A percentile compares a stretch with the other conserved stretches of the same genome.
Conservation (phyloP, 2,329 filamentous ascomycete genomes). For the Aquanectria penicillioides region DNA sequence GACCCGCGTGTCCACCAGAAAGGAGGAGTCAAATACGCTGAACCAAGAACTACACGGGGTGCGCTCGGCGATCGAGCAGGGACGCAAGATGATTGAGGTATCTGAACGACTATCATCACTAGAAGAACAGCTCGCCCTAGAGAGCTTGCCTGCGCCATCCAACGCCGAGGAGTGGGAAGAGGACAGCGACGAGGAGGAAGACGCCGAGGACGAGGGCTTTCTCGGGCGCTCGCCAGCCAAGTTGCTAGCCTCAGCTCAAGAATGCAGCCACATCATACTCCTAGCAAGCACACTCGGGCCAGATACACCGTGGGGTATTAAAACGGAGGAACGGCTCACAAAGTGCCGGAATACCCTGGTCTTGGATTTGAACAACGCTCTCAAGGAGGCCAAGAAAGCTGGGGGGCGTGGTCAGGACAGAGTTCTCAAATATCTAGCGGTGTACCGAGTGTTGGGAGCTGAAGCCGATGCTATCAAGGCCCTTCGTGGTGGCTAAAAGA, state of each 20-base stretch:
- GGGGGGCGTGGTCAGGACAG: conserved; percentile 55
- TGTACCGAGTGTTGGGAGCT: conserved; percentile 64
- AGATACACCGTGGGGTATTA: conserved; percentile 60
- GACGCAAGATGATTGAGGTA: conserved; percentile 72
- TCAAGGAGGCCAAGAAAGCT: conserved; percentile 56
- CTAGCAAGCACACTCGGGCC: conserved; percentile 57
- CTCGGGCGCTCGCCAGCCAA: conserved; percentile 59
- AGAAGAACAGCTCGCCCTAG: conserved; percentile 71
- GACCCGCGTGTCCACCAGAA: conserved; percentile 70
- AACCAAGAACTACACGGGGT: conserved; percentile 75
- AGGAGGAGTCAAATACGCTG: conserved; percentile 69
- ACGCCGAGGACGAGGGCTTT: conserved; percentile 45
- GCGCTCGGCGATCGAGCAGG: conserved; percentile 69
- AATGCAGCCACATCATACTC: conserved; percentile 55
- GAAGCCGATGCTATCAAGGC: conserved; percentile 62
- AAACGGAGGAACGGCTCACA: conserved; percentile 61
- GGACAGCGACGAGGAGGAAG: conserved; percentile 54
- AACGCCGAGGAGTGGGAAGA: conserved; percentile 41
- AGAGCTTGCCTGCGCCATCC: conserved; percentile 41
- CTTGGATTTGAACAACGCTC: conserved; percentile 63
- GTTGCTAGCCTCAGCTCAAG: conserved; percentile 55
- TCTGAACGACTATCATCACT: conserved; percentile 70
- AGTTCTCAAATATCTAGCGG: conserved; percentile 60
- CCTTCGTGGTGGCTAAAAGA: conserved; percentile 51
- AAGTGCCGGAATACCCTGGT: conserved; percentile 67